Percentiles rank a stretch among this genome's conserved stretches.
Conservation (phyloP, 768 basidiomycete genomes). For the Macrolepiota dolichaula region DNA sequence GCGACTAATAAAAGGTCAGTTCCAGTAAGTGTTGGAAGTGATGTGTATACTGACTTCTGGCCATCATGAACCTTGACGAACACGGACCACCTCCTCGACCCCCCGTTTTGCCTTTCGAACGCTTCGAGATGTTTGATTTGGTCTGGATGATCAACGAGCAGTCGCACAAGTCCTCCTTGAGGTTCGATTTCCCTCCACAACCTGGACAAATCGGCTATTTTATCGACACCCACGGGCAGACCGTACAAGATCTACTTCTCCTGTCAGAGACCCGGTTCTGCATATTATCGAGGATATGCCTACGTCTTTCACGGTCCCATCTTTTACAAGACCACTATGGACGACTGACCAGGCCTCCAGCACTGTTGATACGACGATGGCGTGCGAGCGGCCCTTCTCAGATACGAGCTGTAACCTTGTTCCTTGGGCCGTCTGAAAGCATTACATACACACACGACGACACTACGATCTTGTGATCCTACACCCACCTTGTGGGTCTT, state of each 20-base stretch:
- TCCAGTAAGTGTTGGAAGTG: not conserved
- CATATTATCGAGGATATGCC: conserved; percentile 21
- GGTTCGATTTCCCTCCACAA: conserved; percentile 53
- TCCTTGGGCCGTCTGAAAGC: conserved; percentile 69
- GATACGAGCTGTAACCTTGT: conserved; percentile 65
- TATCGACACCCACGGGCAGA: conserved; percentile 67
- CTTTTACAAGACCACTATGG: conserved; percentile 60
- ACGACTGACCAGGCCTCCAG: conserved; percentile 80
- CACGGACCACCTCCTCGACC: conserved; percentile 58
- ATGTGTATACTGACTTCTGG: conserved; percentile 50
- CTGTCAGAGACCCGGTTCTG: not conserved
- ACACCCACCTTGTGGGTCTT: conserved; percentile 74
- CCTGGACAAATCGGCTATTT: conserved; percentile 63
- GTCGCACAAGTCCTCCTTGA: conserved; percentile 56
- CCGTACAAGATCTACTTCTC: conserved; percentile 71
- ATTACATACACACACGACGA: not conserved
- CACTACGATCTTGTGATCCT: not conserved
- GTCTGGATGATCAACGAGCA: conserved; percentile 74
- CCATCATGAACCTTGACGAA: conserved; percentile 84
- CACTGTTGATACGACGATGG: conserved; percentile 78
- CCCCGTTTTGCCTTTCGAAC: conserved; percentile 43
- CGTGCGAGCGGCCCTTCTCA: conserved; percentile 45
- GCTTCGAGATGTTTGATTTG: conserved; percentile 65
- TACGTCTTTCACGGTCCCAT: conserved; percentile 77
- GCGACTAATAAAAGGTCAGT: conserved; percentile 45